These are phyloP conservation scores for Lasiosphaeris hirsuta DNA, from an alignment of 495 filamentous ascomycete genomes.

Conservation along the genomic window DNA sequence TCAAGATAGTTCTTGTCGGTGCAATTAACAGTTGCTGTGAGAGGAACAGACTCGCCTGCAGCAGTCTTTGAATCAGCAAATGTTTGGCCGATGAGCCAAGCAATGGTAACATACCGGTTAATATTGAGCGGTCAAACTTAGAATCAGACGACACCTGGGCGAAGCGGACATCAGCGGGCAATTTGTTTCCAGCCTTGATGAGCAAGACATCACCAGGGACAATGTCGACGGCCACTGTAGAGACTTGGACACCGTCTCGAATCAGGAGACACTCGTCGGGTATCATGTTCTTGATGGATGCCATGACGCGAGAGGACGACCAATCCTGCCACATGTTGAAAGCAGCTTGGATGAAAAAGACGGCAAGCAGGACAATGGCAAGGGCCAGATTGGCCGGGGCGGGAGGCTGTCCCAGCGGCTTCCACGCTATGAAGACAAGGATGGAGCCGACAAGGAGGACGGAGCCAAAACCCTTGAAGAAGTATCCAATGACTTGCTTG, in stretches of 20 bases:
- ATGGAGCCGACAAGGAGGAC: constrained; percentile 59
- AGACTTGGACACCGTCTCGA: constrained; percentile 52
- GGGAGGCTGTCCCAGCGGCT: constrained; percentile 65
- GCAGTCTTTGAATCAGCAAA: not conserved
- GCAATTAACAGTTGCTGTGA: constrained; percentile 55
- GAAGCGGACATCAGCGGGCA: constrained; percentile 69
- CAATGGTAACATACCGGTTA: constrained; percentile 51
- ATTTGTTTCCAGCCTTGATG: constrained; percentile 62
- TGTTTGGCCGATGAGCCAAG: not conserved
- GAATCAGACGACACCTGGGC: constrained; percentile 60
- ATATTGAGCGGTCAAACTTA: constrained; percentile 67
- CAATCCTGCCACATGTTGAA: constrained; percentile 67
- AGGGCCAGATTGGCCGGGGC: constrained; percentile 61
- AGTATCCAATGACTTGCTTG: constrained; percentile 59
- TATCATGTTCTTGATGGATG: constrained; percentile 63
- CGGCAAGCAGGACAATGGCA: constrained; percentile 60
- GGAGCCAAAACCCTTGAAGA: constrained; percentile 69
- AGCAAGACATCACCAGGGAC: constrained; percentile 64
- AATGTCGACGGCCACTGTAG: constrained; percentile 53
- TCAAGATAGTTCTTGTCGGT: constrained; percentile 72
- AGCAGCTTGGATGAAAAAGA: constrained; percentile 65
- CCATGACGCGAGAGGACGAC: constrained; percentile 61
- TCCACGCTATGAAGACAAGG: constrained; percentile 67
- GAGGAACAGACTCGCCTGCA: constrained; percentile 58
- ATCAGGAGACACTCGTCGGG: constrained; percentile 61